Base-by-base conservation (phyloP, 2,329 filamentous ascomycete species). In the Ophiognomonia clavigignenti-juglandacearum region DNA sequence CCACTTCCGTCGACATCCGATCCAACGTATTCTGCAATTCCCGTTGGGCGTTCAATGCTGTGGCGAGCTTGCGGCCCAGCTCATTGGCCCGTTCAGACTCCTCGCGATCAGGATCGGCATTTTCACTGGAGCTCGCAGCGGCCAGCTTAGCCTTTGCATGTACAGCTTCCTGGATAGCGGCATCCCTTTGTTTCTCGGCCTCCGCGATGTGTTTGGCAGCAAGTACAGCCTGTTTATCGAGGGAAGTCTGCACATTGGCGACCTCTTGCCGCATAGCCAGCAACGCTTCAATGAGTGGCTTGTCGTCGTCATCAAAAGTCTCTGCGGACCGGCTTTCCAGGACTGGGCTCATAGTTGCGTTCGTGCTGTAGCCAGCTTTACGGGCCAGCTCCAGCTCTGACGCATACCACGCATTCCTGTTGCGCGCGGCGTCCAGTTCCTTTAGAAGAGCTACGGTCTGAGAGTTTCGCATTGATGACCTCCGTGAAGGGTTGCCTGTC, bases 141-240 rank as follows among this genome's bases (percentile, higher is more conserved):
- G 91, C 91, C 43, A 96, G 72, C 62, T 89, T 96, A 3, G 95
- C 90, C 62, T 95, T 96, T 27, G 91, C 88, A 65, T 97, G 97
- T 1, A 93, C 86, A 1, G 93, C 93, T 68, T 98, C 95, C 57
- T 85, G 87, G 45, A 98, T 84, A n/a, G 93, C 93, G 34, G 86
- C 83, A 66, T 98, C 93, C 42, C 95, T 80, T 69, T 98, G 93
- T 62, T 88, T 91, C 63, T 98, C 93, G 1, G 95, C 86, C 62
- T 96, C 91, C 2, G 92, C 91, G 52, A 98, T 91, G 52, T 92
- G 83, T 64, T 86, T 91, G 0, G 91, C 89, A 8, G 93, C 91
- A 47, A 88, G 72, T 7, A 88, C 75, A 11, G 90, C 87, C 68
- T 97, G 93, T 56, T 88, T 83, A 57, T 96, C 91, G 41, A 98